These are phyloP conservation scores for Prunus davidiana DNA, from an alignment of 306 rosid genomes.

Conservation along the genomic window DNA sequence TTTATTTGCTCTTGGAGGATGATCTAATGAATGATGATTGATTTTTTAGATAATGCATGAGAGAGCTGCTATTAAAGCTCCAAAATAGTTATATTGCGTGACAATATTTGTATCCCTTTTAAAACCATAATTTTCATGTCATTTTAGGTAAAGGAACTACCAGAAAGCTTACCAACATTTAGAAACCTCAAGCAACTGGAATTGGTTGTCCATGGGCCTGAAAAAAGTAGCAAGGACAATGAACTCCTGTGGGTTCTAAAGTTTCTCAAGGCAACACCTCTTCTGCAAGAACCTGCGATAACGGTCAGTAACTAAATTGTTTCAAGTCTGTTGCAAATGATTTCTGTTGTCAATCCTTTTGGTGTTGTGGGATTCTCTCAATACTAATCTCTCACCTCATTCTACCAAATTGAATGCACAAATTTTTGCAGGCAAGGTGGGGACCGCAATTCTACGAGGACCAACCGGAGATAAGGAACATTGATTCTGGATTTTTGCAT, in stretches of 20 bases:
- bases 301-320: not conserved
- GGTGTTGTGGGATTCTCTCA: too few species aligned
- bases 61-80: too few species aligned
- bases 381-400: too few species aligned
- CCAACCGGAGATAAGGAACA: not conserved
- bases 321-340: too few species aligned
- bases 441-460: not conserved
- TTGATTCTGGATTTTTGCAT: not conserved
- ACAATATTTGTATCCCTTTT: not conserved
- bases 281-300: not conserved
- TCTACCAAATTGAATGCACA: too few species aligned
- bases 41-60: too few species aligned
- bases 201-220: not conserved
- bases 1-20: not conserved
- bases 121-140: too few species aligned
- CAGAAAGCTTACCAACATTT: not conserved
- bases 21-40: not conserved
- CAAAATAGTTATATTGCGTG: not conserved
- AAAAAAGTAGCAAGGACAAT: not conserved
- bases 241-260: not conserved
- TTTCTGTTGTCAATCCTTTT: too few species aligned
- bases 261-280: not conserved
- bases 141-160: not conserved
- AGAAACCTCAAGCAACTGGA: not conserved
- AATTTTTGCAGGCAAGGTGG: not conserved